A percentile compares a stretch with the other conserved stretches of the same genome.
Evolutionary conservation across 192 early-diverging fungal species (phyloP).

Genomic region (Coemansia sp.): DNA sequence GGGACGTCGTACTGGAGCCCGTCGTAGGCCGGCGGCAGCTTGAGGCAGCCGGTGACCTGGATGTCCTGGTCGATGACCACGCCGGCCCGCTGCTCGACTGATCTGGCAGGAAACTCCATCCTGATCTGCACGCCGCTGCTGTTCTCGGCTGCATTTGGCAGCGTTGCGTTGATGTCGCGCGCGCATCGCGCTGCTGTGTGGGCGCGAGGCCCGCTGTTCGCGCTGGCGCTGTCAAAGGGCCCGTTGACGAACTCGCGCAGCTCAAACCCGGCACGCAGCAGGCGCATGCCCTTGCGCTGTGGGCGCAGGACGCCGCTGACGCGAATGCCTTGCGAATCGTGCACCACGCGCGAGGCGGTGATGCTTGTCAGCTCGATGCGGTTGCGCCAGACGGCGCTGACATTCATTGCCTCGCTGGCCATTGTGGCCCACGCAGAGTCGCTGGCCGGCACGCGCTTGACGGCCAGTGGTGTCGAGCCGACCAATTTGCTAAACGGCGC

Average conservation of each 20-base stretch:
- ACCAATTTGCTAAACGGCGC: constrained; percentile 21
- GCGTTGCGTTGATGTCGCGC: constrained; percentile 15
- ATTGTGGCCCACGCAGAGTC: constrained; percentile 38
- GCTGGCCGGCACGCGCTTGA: constrained; percentile 37
- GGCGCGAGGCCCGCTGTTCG: constrained; percentile 5
- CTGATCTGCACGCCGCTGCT: constrained; percentile 9
- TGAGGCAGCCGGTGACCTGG: constrained; percentile 22
- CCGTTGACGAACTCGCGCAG: constrained; percentile 37
- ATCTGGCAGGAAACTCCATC: constrained; percentile 22
- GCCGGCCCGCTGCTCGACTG: constrained; percentile 16
- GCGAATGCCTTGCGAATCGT: constrained; percentile 23
- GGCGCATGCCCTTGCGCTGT: constrained; percentile 40
- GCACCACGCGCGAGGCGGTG: constrained; percentile 29
- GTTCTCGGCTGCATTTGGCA: background rate
- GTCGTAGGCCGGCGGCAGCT: constrained; percentile 27
- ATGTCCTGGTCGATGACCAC: constrained; percentile 50
- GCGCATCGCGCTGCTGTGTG: constrained; percentile 18
- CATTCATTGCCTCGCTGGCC: constrained; percentile 36
- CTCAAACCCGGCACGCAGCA: constrained; percentile 45
- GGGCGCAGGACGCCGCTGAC: constrained; percentile 38
- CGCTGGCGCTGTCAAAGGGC: constrained; percentile 20
- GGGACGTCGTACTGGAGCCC: constrained; percentile 44
- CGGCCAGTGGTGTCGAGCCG: constrained; percentile 18
- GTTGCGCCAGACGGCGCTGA: constrained; percentile 36
- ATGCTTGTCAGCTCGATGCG: constrained; percentile 41